Percentiles rank a stretch among this genome's conserved stretches.
phyloP scores from a whole-genome alignment of 345 rosid species.

The Eutrema yunnanense region DNA sequence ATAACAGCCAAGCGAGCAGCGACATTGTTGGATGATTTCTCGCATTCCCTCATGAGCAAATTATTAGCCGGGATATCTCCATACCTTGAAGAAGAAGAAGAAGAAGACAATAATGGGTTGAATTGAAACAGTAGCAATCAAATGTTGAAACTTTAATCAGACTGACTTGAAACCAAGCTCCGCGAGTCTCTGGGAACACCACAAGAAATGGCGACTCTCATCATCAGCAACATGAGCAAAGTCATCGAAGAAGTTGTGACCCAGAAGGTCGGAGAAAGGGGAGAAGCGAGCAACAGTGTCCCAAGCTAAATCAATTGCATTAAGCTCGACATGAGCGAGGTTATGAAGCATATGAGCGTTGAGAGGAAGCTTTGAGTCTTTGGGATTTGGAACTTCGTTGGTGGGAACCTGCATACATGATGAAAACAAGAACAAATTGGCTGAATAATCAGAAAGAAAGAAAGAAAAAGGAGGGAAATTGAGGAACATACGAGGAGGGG shows the following conservation, averaged over 20 bases:
- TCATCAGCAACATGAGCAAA: slow-evolving; percentile 97
- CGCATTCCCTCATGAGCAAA: slow-evolving; percentile 83
- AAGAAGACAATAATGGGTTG: neutral
- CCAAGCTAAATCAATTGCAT: slow-evolving; percentile 98
- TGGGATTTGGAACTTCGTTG: slow-evolving; percentile 64
- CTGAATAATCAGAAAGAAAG: neutral
- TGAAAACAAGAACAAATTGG: neutral
- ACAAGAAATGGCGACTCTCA: slow-evolving; percentile 90
- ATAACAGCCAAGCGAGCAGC: slow-evolving; percentile 74
- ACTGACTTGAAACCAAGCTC: slow-evolving; percentile 88
- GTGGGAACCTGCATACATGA: slow-evolving; percentile 52
- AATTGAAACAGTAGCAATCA: neutral
- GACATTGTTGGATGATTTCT: slow-evolving; percentile 70
- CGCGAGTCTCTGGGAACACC: slow-evolving; percentile 87
- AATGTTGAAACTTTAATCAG: neutral
- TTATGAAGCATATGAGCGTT: slow-evolving; percentile 91
- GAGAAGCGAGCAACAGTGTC: slow-evolving; percentile 91
- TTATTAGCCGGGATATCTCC: slow-evolving; percentile 97
- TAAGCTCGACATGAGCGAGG: slow-evolving; percentile 92
- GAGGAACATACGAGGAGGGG: slow-evolving; percentile 59
- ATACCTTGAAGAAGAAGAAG: slow-evolving; percentile 40
- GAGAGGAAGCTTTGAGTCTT: slow-evolving; percentile 70
- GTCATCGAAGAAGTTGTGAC: slow-evolving; percentile 74
- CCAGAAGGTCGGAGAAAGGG: slow-evolving; percentile 51
- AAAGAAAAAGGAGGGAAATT: neutral